Conservation (phyloP, 202 grass and related monocot genomes). For the Bolboschoenoplectus hybrid region DNA sequence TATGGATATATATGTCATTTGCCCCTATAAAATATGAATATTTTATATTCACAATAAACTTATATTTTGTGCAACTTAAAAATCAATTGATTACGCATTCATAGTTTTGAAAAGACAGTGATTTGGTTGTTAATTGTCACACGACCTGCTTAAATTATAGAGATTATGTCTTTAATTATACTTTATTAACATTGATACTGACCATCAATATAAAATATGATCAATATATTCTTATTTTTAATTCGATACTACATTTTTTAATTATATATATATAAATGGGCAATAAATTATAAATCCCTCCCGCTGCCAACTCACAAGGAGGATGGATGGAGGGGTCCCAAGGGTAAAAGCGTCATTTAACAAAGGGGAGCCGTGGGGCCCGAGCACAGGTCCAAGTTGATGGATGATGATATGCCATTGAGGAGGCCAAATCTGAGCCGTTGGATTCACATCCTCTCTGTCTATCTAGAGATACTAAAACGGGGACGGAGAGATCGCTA, state of each 20-base stretch:
- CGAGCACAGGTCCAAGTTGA: background rate
- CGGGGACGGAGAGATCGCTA: background rate
- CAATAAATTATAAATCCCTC: background rate
- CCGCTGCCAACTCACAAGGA: background rate
- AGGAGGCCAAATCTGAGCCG: background rate
- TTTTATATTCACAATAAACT: no score
- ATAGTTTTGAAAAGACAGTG: background rate
- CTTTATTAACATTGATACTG: no score
- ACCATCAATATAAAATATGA: background rate
- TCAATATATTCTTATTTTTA: background rate
- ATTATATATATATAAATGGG: background rate
- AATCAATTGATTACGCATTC: background rate
- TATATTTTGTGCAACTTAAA: background rate
- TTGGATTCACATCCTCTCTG: slow-evolving; percentile 10
- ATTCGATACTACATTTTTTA: no score
- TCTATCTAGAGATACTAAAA: background rate
- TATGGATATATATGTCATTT: no score
- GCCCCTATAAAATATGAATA: no score
- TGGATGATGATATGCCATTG: background rate
- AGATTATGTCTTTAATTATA: no score
- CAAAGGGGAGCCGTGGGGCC: background rate
- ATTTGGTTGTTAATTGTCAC: background rate
- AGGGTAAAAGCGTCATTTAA: background rate
- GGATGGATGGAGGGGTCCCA: background rate
- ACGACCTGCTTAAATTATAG: no score